phyloP scores from a whole-genome alignment of 306 rosid species.

The Citrullus mucosospermus region DNA sequence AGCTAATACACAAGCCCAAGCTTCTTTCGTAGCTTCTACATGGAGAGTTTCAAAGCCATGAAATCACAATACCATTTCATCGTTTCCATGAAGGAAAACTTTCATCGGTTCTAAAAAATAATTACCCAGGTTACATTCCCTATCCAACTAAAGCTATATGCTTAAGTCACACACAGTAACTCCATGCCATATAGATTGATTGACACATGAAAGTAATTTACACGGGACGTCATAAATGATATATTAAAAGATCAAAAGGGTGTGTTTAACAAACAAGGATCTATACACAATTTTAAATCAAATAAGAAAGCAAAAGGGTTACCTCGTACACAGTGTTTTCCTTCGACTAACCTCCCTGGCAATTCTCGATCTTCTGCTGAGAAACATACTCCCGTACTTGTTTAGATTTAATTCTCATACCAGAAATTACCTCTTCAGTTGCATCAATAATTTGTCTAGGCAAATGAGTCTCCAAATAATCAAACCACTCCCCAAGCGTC shows the following conservation, averaged over 20 bases:
- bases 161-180: not conserved
- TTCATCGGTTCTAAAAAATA: not conserved
- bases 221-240: not conserved
- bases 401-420: slow-evolving; percentile 40
- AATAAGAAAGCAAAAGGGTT: not conserved
- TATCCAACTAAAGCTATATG: not conserved
- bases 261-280: not conserved
- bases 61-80: not conserved
- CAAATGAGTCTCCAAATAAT: slow-evolving; percentile 47
- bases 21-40: not conserved
- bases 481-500: slow-evolving; percentile 68
- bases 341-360: slow-evolving; percentile 8
- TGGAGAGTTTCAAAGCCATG: not conserved
- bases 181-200: not conserved
- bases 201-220: not conserved
- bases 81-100: not conserved
- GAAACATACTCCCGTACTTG: slow-evolving; percentile 34
- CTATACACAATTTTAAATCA: not conserved
- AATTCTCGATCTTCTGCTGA: slow-evolving; percentile 26
- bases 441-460: slow-evolving; percentile 44
- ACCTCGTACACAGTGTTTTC: not conserved
- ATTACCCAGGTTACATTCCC: not conserved
- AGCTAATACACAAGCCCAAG: not conserved
- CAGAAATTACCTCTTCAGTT: slow-evolving; percentile 46
- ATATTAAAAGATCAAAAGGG: not conserved